Percentiles rank a stretch among this genome's conserved stretches.
Conservation (phyloP, 306 rosid species). For the Begonia fuchsioides region DNA sequence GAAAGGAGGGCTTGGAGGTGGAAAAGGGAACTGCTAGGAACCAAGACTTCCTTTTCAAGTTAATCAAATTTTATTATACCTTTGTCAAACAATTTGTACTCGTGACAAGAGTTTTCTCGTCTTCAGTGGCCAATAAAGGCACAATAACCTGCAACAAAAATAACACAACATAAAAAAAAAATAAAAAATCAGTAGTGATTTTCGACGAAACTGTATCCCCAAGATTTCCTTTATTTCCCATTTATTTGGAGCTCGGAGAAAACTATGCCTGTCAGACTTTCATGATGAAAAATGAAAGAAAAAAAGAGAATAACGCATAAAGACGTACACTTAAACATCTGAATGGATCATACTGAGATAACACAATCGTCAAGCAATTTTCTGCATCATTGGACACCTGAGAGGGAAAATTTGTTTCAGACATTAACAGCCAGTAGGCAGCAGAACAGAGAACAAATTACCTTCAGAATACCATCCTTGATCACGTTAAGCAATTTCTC, state of each 20-base stretch:
- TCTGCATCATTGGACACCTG: constrained; percentile 94
- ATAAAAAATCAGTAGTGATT: neutral
- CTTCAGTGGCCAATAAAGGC: constrained; percentile 82
- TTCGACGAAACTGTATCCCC: neutral
- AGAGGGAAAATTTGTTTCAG: constrained; percentile 8
- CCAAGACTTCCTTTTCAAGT: too few species aligned
- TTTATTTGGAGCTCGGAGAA: neutral
- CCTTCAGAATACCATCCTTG: constrained; percentile 65
- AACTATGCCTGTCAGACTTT: neutral
- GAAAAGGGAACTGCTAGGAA: too few species aligned
- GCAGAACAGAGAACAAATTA: constrained; percentile 12
- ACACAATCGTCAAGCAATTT: constrained; percentile 68
- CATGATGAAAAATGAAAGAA: neutral
- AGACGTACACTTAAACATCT: constrained; percentile 80
- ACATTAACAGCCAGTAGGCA: constrained; percentile 1
- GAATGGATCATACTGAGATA: constrained; percentile 84
- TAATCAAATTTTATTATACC: constrained; percentile 20
- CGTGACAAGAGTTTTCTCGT: constrained; percentile 90
- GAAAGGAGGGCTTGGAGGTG: too few species aligned
- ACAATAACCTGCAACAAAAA: constrained; percentile 54
- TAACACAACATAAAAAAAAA: constrained; percentile 4
- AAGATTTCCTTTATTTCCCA: neutral
- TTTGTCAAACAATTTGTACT: constrained; percentile 85
- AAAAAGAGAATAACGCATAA: constrained; percentile 1
- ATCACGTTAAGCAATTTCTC: constrained; percentile 90